Conservation (phyloP, 345 rosid species). For the Limnanthes douglasii region DNA sequence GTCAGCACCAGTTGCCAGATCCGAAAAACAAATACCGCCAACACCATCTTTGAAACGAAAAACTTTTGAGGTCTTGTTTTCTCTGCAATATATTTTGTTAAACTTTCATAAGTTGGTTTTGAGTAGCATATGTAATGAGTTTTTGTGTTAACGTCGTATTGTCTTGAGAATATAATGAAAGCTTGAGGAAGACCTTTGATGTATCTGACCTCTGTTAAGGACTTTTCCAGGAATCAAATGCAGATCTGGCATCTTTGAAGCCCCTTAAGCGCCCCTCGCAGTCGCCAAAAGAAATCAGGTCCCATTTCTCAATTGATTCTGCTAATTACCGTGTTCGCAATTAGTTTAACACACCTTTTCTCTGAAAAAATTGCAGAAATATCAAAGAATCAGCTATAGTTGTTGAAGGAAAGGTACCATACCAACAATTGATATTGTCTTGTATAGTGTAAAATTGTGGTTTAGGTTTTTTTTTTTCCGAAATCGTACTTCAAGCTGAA, state of each 20-base stretch:
- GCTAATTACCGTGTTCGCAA: not conserved
- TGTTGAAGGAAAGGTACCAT: constrained; percentile 30
- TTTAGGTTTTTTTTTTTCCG: too few species aligned
- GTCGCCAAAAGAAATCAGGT: constrained; percentile 60
- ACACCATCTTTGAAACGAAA: constrained; percentile 57
- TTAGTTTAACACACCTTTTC: constrained; percentile 4
- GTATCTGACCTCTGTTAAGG: not conserved
- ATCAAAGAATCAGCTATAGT: constrained; percentile 12
- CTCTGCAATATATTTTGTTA: constrained; percentile 1
- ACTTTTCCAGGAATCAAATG: constrained; percentile 31
- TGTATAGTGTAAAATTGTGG: too few species aligned
- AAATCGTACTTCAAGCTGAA: too few species aligned
- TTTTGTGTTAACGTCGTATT: not conserved
- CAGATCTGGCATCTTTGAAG: constrained; percentile 14
- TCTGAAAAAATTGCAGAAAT: constrained; percentile 18
- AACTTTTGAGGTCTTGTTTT: constrained; percentile 31
- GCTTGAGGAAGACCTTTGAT: not conserved
- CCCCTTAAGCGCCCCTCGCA: constrained; percentile 44
- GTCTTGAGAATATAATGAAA: not conserved
- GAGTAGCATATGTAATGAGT: not conserved
- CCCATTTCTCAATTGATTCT: not conserved
- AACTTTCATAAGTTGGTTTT: not conserved
- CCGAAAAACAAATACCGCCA: constrained; percentile 15
- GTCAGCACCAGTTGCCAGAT: constrained; percentile 14
- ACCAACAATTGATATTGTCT: constrained; percentile 1